Evolutionary conservation across 2,329 filamentous ascomycete species (phyloP).

Genomic region (Trichoderma aggressivum): DNA sequence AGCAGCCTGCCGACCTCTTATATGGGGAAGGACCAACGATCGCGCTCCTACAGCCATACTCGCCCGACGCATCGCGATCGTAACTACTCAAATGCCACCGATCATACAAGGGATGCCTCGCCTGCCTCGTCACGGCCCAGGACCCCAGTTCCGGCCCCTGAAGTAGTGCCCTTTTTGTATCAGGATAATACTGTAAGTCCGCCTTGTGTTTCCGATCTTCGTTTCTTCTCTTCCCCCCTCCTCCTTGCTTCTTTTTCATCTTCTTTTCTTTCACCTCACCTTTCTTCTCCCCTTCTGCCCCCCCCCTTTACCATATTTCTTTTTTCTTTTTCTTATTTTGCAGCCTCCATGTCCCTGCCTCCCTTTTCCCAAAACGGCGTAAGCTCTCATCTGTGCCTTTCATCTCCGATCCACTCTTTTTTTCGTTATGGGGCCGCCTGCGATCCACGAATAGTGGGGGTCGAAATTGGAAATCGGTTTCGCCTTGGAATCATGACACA

Average conservation of each 20-base stretch:
- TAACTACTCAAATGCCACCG: slow-evolving; percentile 74
- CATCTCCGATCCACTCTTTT: slow-evolving; percentile 6
- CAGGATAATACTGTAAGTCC: slow-evolving; percentile 70
- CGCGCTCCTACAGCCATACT: slow-evolving; percentile 59
- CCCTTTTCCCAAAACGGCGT: slow-evolving; percentile 14
- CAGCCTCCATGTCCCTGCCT: slow-evolving; percentile 5
- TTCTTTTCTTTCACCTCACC: neutral
- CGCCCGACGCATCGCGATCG: slow-evolving; percentile 61
- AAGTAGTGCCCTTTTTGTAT: slow-evolving; percentile 96
- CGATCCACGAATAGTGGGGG: slow-evolving; percentile 15
- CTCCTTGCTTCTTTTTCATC: slow-evolving; percentile 3
- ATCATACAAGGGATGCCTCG: slow-evolving; percentile 70
- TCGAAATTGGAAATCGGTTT: neutral
- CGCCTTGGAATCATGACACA: slow-evolving; percentile 14
- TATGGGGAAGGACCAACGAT: slow-evolving; percentile 56
- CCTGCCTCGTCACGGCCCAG: slow-evolving; percentile 73
- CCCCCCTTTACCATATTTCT: slow-evolving; percentile 2
- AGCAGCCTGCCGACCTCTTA: slow-evolving; percentile 55
- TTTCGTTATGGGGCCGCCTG: slow-evolving; percentile 15
- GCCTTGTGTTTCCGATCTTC: slow-evolving; percentile 25
- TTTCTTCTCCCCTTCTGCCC: slow-evolving; percentile 18
- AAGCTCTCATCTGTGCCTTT: slow-evolving; percentile 10
- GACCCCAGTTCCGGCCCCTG: slow-evolving; percentile 83
- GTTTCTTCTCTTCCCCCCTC: neutral
- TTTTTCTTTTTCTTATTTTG: slow-evolving; percentile 3